A percentile compares a stretch with the other conserved stretches of the same genome.
phyloP scores from a whole-genome alignment of 1,139 yeast species.

The Saccharomyces hybrid region DNA sequence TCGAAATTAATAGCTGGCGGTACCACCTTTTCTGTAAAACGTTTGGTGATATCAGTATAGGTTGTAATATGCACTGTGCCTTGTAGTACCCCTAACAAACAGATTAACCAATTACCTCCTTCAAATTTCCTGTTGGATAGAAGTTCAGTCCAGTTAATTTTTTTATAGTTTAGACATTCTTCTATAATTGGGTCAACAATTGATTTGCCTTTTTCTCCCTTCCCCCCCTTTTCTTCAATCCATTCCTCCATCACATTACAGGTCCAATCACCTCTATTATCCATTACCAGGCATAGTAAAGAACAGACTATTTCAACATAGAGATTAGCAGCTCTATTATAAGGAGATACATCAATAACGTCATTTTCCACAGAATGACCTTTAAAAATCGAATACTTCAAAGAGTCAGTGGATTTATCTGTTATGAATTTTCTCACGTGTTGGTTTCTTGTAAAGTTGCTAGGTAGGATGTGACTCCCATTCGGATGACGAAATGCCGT shows the following conservation, averaged over 20 bases:
- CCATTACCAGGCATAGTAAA: slow-evolving; percentile 23
- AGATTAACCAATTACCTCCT: background rate
- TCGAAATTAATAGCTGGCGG: background rate
- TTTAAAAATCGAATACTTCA: slow-evolving; percentile 18
- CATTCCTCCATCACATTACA: slow-evolving; percentile 31
- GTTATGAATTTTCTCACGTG: slow-evolving; percentile 17
- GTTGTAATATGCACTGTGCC: background rate
- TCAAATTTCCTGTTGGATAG: background rate
- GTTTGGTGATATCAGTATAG: background rate
- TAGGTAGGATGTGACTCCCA: background rate
- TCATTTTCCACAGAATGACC: slow-evolving; percentile 30
- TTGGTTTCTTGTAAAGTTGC: slow-evolving; percentile 11
- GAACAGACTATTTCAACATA: slow-evolving; percentile 27
- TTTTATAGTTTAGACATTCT: background rate
- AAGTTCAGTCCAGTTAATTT: background rate
- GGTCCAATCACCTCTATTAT: slow-evolving; percentile 33
- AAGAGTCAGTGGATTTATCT: slow-evolving; percentile 8
- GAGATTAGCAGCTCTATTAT: slow-evolving; percentile 22
- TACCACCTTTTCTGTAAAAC: background rate
- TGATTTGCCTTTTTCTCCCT: slow-evolving; percentile 19
- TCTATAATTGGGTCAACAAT: slow-evolving; percentile 15
- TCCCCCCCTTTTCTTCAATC: slow-evolving; percentile 17
- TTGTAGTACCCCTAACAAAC: background rate
- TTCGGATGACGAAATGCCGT: background rate
- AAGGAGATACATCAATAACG: slow-evolving; percentile 25